These are phyloP conservation scores for Elaeagnus macrophylla DNA, from an alignment of 306 rosid species.

Conservation along the genomic window DNA sequence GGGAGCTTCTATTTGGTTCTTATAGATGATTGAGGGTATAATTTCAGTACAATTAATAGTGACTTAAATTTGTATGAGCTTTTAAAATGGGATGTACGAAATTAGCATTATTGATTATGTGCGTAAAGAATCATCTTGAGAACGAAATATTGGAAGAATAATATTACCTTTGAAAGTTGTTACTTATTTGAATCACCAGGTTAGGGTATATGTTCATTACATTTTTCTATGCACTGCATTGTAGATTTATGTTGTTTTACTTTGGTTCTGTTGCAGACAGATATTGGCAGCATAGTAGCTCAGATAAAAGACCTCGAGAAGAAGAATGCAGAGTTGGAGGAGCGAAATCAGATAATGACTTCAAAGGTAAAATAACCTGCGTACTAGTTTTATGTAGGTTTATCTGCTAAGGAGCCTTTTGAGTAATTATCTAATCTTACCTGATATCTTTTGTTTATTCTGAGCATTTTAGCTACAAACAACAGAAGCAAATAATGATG, in stretches of 20 bases:
- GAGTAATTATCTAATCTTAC: background rate
- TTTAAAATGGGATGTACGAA: too few relatives aligned
- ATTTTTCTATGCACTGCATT: background rate
- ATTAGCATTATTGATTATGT: too few relatives aligned
- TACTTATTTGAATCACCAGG: background rate
- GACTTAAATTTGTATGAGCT: too few relatives aligned
- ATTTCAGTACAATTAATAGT: too few relatives aligned
- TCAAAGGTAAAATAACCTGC: conserved; percentile 34
- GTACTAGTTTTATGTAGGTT: background rate
- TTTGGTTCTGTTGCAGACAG: conserved; percentile 34
- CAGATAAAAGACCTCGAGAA: conserved; percentile 61
- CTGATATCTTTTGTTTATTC: conserved; percentile 19
- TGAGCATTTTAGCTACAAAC: conserved; percentile 56
- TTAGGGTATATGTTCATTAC: background rate
- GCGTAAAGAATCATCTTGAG: too few relatives aligned
- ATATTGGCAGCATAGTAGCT: conserved; percentile 59
- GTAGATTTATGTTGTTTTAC: conserved; percentile 7
- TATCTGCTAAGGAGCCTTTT: background rate
- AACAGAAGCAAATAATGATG: conserved; percentile 44
- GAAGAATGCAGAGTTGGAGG: conserved; percentile 60
- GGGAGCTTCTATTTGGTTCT: background rate
- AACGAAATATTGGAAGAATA: too few relatives aligned
- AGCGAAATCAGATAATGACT: conserved; percentile 39
- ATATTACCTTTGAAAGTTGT: background rate
- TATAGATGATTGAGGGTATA: background rate